A percentile compares a stretch with the other conserved stretches of the same genome.
Conservation (phyloP, 75 land plant genomes). For the Gnetum montanum region DNA sequence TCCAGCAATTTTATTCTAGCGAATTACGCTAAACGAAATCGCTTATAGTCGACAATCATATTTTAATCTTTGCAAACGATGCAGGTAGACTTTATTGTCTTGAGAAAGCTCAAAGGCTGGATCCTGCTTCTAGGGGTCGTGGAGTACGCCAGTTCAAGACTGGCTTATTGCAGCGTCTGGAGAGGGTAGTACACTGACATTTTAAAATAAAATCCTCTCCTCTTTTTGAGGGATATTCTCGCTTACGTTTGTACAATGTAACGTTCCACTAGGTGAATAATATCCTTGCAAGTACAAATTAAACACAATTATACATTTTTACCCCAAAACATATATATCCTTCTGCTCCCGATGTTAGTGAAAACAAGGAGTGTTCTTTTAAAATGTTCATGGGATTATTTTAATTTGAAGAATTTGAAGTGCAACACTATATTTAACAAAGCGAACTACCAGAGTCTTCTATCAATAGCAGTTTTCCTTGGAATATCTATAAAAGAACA, state of each 20-base stretch:
- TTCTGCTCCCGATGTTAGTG: too few relatives aligned
- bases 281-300: not conserved
- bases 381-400: not conserved
- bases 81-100: slow-evolving; percentile 87
- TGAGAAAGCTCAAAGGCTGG: slow-evolving; percentile 85
- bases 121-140: slow-evolving; percentile 78
- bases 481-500: too few relatives aligned
- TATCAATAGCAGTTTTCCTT: too few relatives aligned
- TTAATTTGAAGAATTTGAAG: not conserved
- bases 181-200: too few relatives aligned
- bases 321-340: not conserved
- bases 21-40: too few relatives aligned
- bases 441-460: too few relatives aligned
- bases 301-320: not conserved
- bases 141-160: slow-evolving; percentile 98
- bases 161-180: slow-evolving; percentile 62
- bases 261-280: not conserved
- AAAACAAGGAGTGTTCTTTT: too few relatives aligned
- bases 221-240: not conserved
- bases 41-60: too few relatives aligned
- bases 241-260: not conserved
- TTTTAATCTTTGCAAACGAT: not conserved
- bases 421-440: too few relatives aligned
- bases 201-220: not conserved
- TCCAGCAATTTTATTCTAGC: too few relatives aligned